Base-by-base conservation (phyloP, 345 rosid genomes). In the Lagerstroemia speciosa region DNA sequence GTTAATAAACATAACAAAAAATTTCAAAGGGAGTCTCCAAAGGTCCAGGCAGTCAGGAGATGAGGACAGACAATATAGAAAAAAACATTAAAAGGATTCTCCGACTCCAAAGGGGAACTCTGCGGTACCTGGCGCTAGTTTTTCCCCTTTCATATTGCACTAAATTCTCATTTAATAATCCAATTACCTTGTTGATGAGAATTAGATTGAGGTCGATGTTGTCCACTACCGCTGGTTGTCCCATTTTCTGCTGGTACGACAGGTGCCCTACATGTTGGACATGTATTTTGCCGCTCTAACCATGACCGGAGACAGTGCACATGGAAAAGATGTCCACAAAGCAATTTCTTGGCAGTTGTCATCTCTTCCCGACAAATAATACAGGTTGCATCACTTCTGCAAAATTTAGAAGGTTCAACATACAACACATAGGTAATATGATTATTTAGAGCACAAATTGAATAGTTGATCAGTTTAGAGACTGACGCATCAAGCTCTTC, bases 291-390 rank as follows among this genome's bases (percentile, higher is more conserved):
- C 48, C 98, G 75, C 83, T 93, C 97, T 69, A 93, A 79, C 98
- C 98, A 93, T 27, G 96, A 93, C 10, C 98, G 94, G 22, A 93
- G 97, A 76, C 98, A 93, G 71, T 93, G 94, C 31, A 93, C 94
- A 75, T 91, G 98, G 70, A 93, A 93, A 63, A 93, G 85, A 84
- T 91, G 98, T 48, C 98, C 98, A 75, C 98, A 93, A 29, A 86
- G 69, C 77, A 93, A 80, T 76, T 93, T 93, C 82, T 93, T 93
- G 15, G 97, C 98, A 31, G 86, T 75, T 37, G 86, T 91, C 98
- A 91, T 93, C 91, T 93, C 98, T 80, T 93, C 98, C 67, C 97
- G 98, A 71, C 98, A 91, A 57, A 93, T 89, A 73, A 93, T 93
- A 77, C 98, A 93, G 34, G 98, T 93, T 52, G 87, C 91, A 46